Conservation (phyloP, 2,329 filamentous ascomycete species). For the Aspergillus sp. region DNA sequence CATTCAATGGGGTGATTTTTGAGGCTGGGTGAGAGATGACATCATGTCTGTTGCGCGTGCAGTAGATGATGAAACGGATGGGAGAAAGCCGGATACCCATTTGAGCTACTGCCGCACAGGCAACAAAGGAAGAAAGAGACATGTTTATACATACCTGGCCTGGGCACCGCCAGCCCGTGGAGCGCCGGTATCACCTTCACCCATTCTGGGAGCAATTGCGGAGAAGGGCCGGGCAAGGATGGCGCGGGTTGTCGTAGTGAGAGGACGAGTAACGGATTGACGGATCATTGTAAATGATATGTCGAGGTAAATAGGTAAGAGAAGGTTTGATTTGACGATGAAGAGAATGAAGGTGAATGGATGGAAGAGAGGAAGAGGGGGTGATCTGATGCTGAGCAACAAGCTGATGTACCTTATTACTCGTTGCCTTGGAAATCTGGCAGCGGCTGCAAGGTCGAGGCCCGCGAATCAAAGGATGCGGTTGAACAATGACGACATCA, state of each 20-base stretch:
- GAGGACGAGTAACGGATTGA: constrained; percentile 59
- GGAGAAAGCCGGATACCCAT: background rate
- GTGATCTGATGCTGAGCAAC: constrained; percentile 2
- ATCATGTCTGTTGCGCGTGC: constrained; percentile 9
- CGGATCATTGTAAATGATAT: constrained; percentile 60
- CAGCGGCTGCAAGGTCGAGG: background rate
- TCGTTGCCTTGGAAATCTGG: constrained; percentile 8
- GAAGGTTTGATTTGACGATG: background rate
- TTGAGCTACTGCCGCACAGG: background rate
- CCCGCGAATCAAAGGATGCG: background rate
- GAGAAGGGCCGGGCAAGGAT: constrained; percentile 60
- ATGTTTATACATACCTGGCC: constrained; percentile 35
- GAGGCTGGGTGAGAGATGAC: constrained; percentile 14
- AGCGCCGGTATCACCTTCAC: constrained; percentile 67
- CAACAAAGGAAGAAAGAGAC: background rate
- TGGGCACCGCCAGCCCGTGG: constrained; percentile 36
- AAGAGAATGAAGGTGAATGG: constrained; percentile 3
- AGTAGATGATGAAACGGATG: background rate
- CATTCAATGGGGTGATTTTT: background rate
- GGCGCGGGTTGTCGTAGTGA: constrained; percentile 55
- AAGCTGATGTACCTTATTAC: constrained; percentile 3
- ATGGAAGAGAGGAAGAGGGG: constrained; percentile 4
- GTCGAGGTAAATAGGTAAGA: constrained; percentile 24
- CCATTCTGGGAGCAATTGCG: constrained; percentile 63
- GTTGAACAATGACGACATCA: background rate